Conservation (phyloP, 768 basidiomycete genomes). For the Coprinellus micaceus region DNA sequence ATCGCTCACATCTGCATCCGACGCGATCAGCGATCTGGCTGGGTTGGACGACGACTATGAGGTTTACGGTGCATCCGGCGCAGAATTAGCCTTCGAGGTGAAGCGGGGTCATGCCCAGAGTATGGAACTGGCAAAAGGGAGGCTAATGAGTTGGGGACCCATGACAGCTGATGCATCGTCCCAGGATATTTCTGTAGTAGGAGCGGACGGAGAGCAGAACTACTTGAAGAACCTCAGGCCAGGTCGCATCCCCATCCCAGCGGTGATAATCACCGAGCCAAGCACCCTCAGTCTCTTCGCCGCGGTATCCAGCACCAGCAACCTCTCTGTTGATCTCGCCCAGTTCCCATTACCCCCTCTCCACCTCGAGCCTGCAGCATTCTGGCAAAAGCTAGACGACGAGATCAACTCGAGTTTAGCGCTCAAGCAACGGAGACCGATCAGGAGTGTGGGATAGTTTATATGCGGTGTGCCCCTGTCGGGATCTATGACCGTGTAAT, state of each 20-base stretch:
- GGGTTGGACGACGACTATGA: slow-evolving; percentile 9
- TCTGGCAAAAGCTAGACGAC: slow-evolving; percentile 17
- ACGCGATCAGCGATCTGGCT: neutral
- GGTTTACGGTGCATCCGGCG: slow-evolving; percentile 18
- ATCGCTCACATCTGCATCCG: slow-evolving; percentile 15
- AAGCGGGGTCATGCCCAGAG: slow-evolving; percentile 47
- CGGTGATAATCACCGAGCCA: slow-evolving; percentile 33
- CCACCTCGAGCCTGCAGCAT: slow-evolving; percentile 15
- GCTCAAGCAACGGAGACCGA: neutral
- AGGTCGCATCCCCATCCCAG: slow-evolving; percentile 13
- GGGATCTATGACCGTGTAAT: neutral
- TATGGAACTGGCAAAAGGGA: slow-evolving; percentile 46
- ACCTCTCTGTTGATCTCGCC: slow-evolving; percentile 38
- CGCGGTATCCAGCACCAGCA: slow-evolving; percentile 34
- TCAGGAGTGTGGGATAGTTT: neutral
- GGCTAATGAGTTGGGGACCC: slow-evolving; percentile 32
- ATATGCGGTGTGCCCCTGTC: neutral
- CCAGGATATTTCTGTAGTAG: neutral
- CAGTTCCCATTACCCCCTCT: slow-evolving; percentile 45
- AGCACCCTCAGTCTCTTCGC: slow-evolving; percentile 30
- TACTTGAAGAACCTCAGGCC: neutral
- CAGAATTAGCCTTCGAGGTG: slow-evolving; percentile 36
- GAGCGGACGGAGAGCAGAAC: neutral
- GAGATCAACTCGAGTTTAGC: slow-evolving; percentile 10
- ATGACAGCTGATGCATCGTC: neutral